Percentiles rank a stretch among this genome's conserved stretches.
Evolutionary conservation across 805 yeast species (phyloP).

Genomic region (Wickerhamomyces xylosicus): DNA sequence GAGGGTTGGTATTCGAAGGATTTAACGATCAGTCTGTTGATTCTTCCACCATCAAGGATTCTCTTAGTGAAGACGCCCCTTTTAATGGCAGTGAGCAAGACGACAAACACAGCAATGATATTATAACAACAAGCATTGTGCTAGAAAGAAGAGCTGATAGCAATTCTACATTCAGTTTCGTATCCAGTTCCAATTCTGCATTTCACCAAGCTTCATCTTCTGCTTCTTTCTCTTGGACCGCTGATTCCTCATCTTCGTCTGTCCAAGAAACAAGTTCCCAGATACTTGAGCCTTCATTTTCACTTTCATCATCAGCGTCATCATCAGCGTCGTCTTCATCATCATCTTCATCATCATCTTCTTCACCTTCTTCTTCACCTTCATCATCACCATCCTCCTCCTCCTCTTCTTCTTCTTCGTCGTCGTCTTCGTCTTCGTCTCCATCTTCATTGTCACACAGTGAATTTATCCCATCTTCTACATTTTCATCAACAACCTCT

Average conservation of each 20-base stretch:
- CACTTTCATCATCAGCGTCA: background rate
- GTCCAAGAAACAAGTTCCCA: background rate
- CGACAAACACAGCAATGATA: no score
- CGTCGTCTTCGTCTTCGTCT: conserved; percentile 1
- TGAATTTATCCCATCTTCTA: conserved; percentile 4
- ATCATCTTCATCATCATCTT: conserved; percentile 1
- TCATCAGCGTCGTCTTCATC: conserved; percentile 3
- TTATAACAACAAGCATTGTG: no score
- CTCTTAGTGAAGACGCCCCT: no score
- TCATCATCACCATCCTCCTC: conserved; percentile 5
- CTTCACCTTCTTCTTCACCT: conserved; percentile 1
- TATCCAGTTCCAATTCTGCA: background rate
- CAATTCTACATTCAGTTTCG: background rate
- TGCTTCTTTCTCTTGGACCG: background rate
- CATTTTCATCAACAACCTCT: background rate
- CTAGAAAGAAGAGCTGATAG: background rate
- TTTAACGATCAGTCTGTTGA: no score
- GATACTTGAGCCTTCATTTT: background rate
- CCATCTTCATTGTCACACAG: conserved; percentile 4
- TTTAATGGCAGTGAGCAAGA: no score
- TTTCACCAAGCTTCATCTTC: background rate
- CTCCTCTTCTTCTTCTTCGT: conserved; percentile 1
- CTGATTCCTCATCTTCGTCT: background rate
- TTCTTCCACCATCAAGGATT: no score
- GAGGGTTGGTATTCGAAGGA: no score